Evolutionary conservation across 495 filamentous ascomycete species (phyloP).

Genomic region (Parachaetomium inaequale): DNA sequence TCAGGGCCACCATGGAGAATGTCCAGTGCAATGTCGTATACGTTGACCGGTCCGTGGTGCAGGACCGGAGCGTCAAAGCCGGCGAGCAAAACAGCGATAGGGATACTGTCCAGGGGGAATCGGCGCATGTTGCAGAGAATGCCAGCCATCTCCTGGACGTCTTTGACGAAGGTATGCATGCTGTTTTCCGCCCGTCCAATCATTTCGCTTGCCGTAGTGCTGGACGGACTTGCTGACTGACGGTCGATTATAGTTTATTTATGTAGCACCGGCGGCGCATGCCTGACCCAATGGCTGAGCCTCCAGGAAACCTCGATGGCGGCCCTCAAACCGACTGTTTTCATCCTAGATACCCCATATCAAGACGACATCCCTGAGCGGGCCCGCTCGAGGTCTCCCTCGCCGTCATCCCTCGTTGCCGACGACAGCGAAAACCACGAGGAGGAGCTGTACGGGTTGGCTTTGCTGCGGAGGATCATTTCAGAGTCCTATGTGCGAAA

Average conservation of each 20-base stretch:
- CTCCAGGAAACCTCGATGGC: conserved; percentile 60
- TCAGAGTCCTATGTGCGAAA: conserved; percentile 67
- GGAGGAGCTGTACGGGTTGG: conserved; percentile 63
- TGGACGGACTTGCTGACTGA: conserved; percentile 27
- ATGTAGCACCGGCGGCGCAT: conserved; percentile 66
- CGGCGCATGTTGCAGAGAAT: conserved; percentile 43
- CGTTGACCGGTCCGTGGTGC: conserved; percentile 68
- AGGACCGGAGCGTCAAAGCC: conserved; percentile 46
- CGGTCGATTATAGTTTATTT: conserved; percentile 62
- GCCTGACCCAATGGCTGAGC: conserved; percentile 64
- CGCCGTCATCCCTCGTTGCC: conserved; percentile 41
- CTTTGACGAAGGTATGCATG: conserved; percentile 47
- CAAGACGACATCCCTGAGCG: conserved; percentile 45
- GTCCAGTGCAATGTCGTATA: conserved; percentile 76
- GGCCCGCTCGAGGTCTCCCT: conserved; percentile 35
- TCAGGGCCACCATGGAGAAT: conserved; percentile 57
- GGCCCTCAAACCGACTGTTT: conserved; percentile 67
- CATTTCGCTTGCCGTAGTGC: neutral
- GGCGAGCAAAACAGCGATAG: conserved; percentile 5
- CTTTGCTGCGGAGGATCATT: conserved; percentile 63
- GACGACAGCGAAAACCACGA: conserved; percentile 38
- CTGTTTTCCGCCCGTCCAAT: conserved; percentile 8
- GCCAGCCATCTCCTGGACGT: conserved; percentile 45
- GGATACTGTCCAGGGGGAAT: conserved; percentile 25
- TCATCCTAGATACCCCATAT: conserved; percentile 68